Conservation (phyloP, 2,329 filamentous ascomycete genomes). For the Immersiporthe knoxdaviesiana region DNA sequence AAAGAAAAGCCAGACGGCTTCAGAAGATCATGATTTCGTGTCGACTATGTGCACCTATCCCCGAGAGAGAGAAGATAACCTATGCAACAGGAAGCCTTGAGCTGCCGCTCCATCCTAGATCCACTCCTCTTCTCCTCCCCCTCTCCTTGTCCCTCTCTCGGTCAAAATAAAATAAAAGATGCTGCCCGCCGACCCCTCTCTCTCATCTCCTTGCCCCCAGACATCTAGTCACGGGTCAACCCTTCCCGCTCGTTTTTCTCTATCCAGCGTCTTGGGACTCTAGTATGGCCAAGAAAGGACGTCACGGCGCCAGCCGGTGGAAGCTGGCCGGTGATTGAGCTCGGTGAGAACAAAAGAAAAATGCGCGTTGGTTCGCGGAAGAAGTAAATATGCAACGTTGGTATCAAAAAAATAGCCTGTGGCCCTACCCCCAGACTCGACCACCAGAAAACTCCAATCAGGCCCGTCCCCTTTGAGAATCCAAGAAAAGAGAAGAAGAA, state of each 20-base stretch:
- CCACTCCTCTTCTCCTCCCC: neutral
- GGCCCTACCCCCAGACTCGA: slow-evolving; percentile 5
- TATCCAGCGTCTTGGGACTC: neutral
- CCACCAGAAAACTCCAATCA: slow-evolving; percentile 21
- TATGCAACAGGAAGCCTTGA: slow-evolving; percentile 26
- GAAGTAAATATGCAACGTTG: slow-evolving; percentile 24
- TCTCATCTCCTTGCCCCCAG: neutral
- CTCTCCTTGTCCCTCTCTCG: neutral
- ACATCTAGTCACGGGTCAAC: too few species aligned
- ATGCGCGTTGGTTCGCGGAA: slow-evolving; percentile 1
- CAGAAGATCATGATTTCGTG: slow-evolving; percentile 25
- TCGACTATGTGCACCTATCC: slow-evolving; percentile 16
- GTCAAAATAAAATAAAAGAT: neutral
- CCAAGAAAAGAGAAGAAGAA: neutral
- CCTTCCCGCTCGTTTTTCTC: neutral
- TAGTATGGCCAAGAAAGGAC: neutral
- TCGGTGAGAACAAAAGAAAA: slow-evolving; percentile 19
- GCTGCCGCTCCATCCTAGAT: neutral
- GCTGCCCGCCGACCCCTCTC: neutral
- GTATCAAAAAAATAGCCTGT: slow-evolving; percentile 28
- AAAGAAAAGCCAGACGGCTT: neutral
- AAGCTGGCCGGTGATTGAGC: slow-evolving; percentile 17
- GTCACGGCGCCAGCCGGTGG: slow-evolving; percentile 20
- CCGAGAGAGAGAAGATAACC: slow-evolving; percentile 14
- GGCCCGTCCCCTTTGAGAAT: slow-evolving; percentile 21